Evolutionary conservation across 495 filamentous ascomycete species (phyloP).

Genomic region (Talaromyces wortmannii): DNA sequence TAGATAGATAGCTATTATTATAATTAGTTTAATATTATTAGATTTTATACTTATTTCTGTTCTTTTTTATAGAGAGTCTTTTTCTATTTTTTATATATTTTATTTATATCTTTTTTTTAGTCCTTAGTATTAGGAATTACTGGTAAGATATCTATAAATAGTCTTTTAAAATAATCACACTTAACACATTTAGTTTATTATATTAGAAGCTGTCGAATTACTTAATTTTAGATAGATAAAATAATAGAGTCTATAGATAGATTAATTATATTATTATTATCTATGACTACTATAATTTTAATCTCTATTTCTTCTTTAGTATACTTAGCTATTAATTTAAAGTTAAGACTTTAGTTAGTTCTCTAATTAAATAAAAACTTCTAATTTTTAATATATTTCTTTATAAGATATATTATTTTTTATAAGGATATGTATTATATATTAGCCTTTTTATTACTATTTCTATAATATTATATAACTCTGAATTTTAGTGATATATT

Average conservation of each 20-base stretch:
- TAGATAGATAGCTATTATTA: too few relatives aligned
- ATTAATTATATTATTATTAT: not conserved
- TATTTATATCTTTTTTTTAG: not conserved
- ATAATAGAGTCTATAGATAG: not conserved
- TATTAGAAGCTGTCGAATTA: not conserved
- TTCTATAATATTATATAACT: not conserved
- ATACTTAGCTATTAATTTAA: not conserved
- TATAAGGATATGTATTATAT: not conserved
- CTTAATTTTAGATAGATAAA: not conserved
- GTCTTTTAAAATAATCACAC: not conserved
- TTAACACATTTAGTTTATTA: not conserved
- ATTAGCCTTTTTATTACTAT: not conserved
- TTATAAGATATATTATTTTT: not conserved
- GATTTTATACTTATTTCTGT: not conserved
- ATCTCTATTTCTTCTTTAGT: not conserved
- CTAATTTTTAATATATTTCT: not conserved
- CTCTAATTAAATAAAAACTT: not conserved
- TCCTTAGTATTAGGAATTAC: not conserved
- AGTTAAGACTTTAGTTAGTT: not conserved
- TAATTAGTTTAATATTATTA: not conserved
- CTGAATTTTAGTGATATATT: not conserved
- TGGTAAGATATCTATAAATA: not conserved
- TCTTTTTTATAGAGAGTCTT: not conserved
- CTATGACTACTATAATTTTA: not conserved
- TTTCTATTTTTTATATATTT: not conserved